Evolutionary conservation across 108 stramenopile species (phyloP).

Genomic region (Discostella stelligeroides): DNA sequence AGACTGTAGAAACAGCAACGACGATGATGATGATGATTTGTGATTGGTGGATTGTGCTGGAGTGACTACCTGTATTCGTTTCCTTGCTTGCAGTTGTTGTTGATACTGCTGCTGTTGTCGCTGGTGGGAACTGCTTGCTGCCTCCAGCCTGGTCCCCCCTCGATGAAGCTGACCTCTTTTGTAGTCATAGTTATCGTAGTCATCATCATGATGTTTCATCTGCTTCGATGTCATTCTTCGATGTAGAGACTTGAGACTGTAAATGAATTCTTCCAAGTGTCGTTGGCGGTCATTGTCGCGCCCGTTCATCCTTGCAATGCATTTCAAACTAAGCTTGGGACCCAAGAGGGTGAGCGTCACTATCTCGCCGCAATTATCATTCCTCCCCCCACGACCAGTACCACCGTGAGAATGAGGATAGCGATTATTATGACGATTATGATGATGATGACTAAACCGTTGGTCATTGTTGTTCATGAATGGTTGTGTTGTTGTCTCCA

Average conservation of each 20-base stretch:
- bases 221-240: neutral
- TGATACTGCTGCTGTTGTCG: too few species aligned
- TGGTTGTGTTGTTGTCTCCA: neutral
- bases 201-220: neutral
- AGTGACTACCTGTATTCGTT: neutral
- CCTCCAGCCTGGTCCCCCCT: neutral
- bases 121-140: neutral
- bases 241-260: constrained; percentile 2
- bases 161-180: neutral
- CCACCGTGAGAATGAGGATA: neutral
- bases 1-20: too few species aligned
- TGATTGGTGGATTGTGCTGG: constrained; percentile 2
- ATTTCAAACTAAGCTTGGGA: neutral
- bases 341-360: neutral
- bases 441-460: too few species aligned
- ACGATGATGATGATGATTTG: too few species aligned
- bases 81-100: neutral
- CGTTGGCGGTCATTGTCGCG: neutral
- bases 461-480: too few species aligned
- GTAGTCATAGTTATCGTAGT: neutral
- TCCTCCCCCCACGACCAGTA: neutral
- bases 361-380: neutral
- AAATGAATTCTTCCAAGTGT: constrained; percentile 5
- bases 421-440: too few species aligned
- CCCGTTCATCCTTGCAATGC: neutral